These are phyloP conservation scores for Musa schizocarpa DNA, from an alignment of 176 grass and related monocot genomes.

Conservation along the genomic window DNA sequence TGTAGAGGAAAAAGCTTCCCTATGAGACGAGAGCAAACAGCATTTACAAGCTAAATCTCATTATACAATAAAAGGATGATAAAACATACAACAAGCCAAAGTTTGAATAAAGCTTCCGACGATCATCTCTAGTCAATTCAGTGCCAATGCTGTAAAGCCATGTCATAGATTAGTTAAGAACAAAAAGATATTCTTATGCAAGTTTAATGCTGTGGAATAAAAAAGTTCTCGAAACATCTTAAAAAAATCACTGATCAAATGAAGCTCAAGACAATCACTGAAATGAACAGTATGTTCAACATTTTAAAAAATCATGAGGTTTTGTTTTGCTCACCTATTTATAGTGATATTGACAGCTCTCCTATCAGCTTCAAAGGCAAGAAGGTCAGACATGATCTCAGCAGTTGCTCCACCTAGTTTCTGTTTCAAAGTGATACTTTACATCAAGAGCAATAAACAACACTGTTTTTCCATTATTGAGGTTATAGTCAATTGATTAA, in stretches of 20 bases:
- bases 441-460: conserved; percentile 9
- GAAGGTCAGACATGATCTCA: conserved; percentile 96
- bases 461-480: background rate
- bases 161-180: background rate
- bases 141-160: conserved; percentile 77
- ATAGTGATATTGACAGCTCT: conserved; percentile 98
- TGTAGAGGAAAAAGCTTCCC: conserved; percentile 11
- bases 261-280: background rate
- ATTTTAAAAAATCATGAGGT: background rate
- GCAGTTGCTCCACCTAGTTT: conserved; percentile 95
- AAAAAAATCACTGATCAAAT: background rate
- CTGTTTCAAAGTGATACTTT: conserved; percentile 34
- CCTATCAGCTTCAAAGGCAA: conserved; percentile 95
- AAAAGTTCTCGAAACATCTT: background rate
- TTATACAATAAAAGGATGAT: conserved; percentile 1
- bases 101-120: conserved; percentile 86
- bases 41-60: background rate
- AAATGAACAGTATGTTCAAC: background rate
- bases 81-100: conserved; percentile 85
- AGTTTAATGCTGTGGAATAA: background rate
- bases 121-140: conserved; percentile 96
- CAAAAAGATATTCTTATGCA: background rate
- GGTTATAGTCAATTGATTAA: background rate
- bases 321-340: conserved; percentile 49
- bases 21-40: conserved; percentile 21